These are phyloP conservation scores for Acidiella bohemica DNA, from an alignment of 495 filamentous ascomycete genomes.

Conservation along the genomic window DNA sequence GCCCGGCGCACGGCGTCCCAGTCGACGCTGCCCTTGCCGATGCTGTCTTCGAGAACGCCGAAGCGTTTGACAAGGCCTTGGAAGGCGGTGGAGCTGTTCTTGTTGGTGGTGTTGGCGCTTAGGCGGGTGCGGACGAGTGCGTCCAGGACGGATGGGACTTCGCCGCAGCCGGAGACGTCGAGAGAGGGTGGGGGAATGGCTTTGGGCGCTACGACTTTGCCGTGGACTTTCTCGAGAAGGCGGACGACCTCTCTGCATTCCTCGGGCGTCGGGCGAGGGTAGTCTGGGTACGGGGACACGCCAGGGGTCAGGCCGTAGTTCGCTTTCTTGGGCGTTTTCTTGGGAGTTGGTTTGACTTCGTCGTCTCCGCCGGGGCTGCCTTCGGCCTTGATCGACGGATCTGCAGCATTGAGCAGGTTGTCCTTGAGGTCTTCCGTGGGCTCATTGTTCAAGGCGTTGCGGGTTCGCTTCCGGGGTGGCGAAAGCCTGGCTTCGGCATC, in stretches of 20 bases:
- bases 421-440: slow-evolving; percentile 5
- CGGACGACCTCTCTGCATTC: slow-evolving; percentile 63
- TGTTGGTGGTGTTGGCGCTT: slow-evolving; percentile 59
- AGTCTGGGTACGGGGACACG: slow-evolving; percentile 54
- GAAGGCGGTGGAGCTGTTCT: slow-evolving; percentile 55
- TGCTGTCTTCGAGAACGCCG: slow-evolving; percentile 45
- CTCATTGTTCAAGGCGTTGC: slow-evolving; percentile 10
- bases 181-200: slow-evolving; percentile 63
- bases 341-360: slow-evolving; percentile 6
- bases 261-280: slow-evolving; percentile 49
- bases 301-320: slow-evolving; percentile 25
- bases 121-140: slow-evolving; percentile 71
- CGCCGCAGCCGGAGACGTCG: slow-evolving; percentile 75
- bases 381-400: slow-evolving; percentile 7
- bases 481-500: slow-evolving; percentile 5
- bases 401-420: neutral
- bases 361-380: slow-evolving; percentile 4
- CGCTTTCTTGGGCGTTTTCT: slow-evolving; percentile 18
- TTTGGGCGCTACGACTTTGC: slow-evolving; percentile 48
- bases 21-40: slow-evolving; percentile 66
- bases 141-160: slow-evolving; percentile 84
- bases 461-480: slow-evolving; percentile 15
- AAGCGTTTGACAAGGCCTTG: slow-evolving; percentile 56
- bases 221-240: slow-evolving; percentile 55
- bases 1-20: slow-evolving; percentile 71